Base-by-base conservation (phyloP, 2,329 filamentous ascomycete genomes). In the Botrytis galanthina region DNA sequence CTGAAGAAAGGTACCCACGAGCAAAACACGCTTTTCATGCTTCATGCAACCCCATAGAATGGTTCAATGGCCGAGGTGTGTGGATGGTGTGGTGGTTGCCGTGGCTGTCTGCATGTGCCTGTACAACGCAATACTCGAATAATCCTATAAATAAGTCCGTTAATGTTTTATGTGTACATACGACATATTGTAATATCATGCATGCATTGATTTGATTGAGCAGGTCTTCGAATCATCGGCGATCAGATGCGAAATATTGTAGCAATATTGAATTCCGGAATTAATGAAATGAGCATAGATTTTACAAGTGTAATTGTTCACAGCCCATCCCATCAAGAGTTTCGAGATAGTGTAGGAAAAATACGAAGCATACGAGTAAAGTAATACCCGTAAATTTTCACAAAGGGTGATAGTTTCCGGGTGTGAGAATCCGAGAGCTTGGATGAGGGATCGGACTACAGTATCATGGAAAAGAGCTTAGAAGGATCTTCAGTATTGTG, bases 391-490 rank as follows among this genome's bases (percentile, higher is more conserved):
- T 29, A n/a, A 32, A 29, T 71, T 37, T n/a, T 64, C 22, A 64
- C 1, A 26, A 71, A 51, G 39, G 59, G 29, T 48, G 32, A 59
- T 46, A 60, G 62, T 61, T 35, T 72, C 62, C 71, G 51, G 71
- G 71, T 48, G 66, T 44, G 35, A 32, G 39, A 60, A 60, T 72
- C 71, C 71, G 71, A 72, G 71, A 68, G 51, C 71, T 72, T 72
- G 71, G 71, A 72, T 72, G 62, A 67, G 64, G 71, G 71, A 72
- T 72, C 71, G 68, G 68, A 44, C 54, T 70, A n/a, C 48, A 54
- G 26, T n/a, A 70, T 59, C 46, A 42, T 68, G 62, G 29, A 68
- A 72, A 16, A 44, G 42, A 29, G 51, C 39, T 51, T 71, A 39
- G n/a, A 64, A 71, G 32, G 69, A 71, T 71, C 59, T 48, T 46